Evolutionary conservation across 345 rosid species (phyloP).

Genomic region (Kernera saxatilis): DNA sequence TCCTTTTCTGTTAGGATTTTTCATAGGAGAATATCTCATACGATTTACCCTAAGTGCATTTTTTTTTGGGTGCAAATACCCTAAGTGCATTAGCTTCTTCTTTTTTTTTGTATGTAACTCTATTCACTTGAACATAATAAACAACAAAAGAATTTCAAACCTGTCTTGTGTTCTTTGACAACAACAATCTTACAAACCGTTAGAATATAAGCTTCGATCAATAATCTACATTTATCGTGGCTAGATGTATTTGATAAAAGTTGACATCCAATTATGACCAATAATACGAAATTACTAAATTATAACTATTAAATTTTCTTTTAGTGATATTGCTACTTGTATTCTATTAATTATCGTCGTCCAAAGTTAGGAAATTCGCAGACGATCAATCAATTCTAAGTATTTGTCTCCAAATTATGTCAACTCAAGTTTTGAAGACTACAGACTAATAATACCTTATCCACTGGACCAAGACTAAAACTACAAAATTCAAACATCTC

Average conservation of each 20-base stretch:
- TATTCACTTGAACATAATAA: too few species aligned
- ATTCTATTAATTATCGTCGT: neutral
- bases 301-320: neutral
- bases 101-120: too few species aligned
- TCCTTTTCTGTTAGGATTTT: too few species aligned
- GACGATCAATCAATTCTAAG: neutral
- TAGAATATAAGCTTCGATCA: neutral
- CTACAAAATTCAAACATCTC: neutral
- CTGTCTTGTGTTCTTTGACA: neutral
- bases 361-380: neutral
- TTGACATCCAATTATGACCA: too few species aligned
- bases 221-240: neutral
- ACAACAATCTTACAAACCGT: neutral
- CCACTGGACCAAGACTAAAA: conserved; percentile 2
- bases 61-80: too few species aligned
- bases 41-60: too few species aligned
- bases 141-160: neutral
- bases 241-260: neutral
- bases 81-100: too few species aligned
- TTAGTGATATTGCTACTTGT: neutral
- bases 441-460: neutral
- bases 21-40: too few species aligned
- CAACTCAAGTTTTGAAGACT: conserved; percentile 8
- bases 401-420: conserved; percentile 1
- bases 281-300: too few species aligned